These are phyloP conservation scores for Fagopyrum tataricum DNA, from an alignment of 148 eudicot species.

Conservation along the genomic window DNA sequence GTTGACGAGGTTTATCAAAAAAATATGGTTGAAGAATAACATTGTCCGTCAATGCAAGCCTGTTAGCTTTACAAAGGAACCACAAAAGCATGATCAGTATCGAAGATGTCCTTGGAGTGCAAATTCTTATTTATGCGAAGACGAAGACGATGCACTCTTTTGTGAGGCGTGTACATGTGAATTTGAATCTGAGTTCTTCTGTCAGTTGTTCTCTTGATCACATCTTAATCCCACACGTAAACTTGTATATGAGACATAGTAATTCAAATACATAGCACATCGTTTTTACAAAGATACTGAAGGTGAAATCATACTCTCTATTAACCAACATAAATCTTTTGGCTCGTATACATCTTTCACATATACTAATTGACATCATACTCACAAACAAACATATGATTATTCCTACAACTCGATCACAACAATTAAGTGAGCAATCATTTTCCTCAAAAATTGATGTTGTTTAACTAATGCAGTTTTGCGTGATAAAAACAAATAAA, in stretches of 20 bases:
- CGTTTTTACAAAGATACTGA: too few species aligned
- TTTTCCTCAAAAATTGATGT: too few species aligned
- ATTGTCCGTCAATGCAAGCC: not conserved
- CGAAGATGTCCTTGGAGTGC: not conserved
- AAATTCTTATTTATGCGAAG: not conserved
- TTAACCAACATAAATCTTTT: too few species aligned
- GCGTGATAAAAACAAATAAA: too few species aligned
- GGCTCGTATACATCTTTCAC: not conserved
- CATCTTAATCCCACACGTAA: not conserved
- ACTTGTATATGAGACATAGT: not conserved
- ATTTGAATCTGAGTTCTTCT: slow-evolving; percentile 5
- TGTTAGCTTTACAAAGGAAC: not conserved
- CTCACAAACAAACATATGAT: not conserved
- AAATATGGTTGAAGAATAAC: not conserved
- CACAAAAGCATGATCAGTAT: not conserved
- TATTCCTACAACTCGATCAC: not conserved
- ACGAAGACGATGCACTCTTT: not conserved
- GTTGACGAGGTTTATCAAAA: not conserved
- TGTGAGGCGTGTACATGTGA: not conserved
- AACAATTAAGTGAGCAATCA: slow-evolving; percentile 11
- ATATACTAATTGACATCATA: not conserved
- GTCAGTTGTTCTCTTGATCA: not conserved
- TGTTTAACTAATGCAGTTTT: too few species aligned
- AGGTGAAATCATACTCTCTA: not conserved
- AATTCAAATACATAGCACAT: not conserved